Evolutionary conservation across 495 filamentous ascomycete genomes (phyloP), one percentile per base, ranked within the genome.

Genomic region (Aspergillus steynii): DNA sequence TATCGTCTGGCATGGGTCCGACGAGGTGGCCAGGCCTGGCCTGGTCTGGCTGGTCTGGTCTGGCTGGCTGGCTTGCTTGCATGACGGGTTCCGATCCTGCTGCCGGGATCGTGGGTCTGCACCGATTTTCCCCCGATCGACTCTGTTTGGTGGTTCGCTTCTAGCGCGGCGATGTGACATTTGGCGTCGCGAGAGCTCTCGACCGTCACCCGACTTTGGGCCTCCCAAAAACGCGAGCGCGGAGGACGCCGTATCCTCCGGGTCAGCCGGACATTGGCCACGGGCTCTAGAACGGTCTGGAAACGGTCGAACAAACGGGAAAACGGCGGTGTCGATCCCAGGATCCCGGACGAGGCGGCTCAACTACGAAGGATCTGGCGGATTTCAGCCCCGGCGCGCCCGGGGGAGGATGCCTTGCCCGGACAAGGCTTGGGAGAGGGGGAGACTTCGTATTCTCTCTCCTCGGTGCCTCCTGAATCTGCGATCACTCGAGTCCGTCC

Each of bases 261-360:
- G 53, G 53, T 55, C 20, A 55, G 29, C 14, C 53, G 20, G 28
- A 15, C 34, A 20, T 20, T 32, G 34, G 29, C 28, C 2, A 15
- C 20, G 12, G 53, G 20, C 46, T 55, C 53, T 55, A 55, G 53
- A 46, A 25, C 25, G 53, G 53, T 46, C 53, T 55, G 53, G 53
- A 55, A 55, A 55, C 29, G 42, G 6, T 20, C 14, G n/a, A 20
- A 42, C 34, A 20, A 8, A 31, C 27, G 34, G 53, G 42, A 55
- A 45, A 34, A 55, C 10, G 25, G 49, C 49, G 29, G 42, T 45
- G 53, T 55, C 53, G 53, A 55, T 47, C 34, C 26, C 1, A 42
- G 37, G 14, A 42, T 42, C 7, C 9, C 37, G 8, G 20, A 29
- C 28, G 37, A 55, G 29, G 53, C 53, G 53, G 53, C 53, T 55